These are phyloP conservation scores for Oryza nivara DNA, from an alignment of 176 grass and related monocot genomes.

Conservation along the genomic window DNA sequence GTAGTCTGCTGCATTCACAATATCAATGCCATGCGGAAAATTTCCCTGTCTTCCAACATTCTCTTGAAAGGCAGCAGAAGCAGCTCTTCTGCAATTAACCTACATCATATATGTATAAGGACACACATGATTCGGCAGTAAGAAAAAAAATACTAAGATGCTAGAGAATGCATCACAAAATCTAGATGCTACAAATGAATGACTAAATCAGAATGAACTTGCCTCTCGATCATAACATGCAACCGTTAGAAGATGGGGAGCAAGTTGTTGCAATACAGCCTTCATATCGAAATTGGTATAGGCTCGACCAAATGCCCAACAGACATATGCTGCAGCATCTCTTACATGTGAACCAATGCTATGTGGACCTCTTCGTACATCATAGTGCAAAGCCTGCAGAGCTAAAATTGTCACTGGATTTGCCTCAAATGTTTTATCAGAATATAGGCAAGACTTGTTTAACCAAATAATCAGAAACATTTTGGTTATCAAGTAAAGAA, in stretches of 20 bases:
- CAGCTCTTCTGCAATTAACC: conserved; percentile 99
- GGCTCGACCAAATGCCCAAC: conserved; percentile 96
- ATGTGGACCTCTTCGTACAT: conserved; percentile 85
- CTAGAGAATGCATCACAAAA: conserved; percentile 28
- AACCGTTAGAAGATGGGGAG: conserved; percentile 86
- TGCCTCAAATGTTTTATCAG: conserved; percentile 34
- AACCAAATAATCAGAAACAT: conserved; percentile 5
- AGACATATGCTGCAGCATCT: conserved; percentile 96
- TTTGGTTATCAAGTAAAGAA: conserved; percentile 6
- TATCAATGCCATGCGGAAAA: conserved; percentile 90
- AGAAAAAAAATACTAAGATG: conserved; percentile 30
- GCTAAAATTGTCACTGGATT: conserved; percentile 5
- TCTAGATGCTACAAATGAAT: conserved; percentile 25
- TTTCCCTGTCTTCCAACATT: conserved; percentile 96
- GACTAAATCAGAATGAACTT: conserved; percentile 46
- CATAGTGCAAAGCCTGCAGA: conserved; percentile 91
- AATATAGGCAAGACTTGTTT: not conserved
- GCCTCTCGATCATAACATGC: conserved; percentile 99
- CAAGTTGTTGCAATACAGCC: conserved; percentile 76
- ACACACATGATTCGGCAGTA: conserved; percentile 24
- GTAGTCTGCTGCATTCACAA: conserved; percentile 92
- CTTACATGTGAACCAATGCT: conserved; percentile 98
- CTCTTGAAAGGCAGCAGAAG: conserved; percentile 99
- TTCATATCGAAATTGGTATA: conserved; percentile 93
- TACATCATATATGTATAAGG: conserved; percentile 51